Base-by-base conservation (phyloP, 169 alveolate species). In the Eimeria zaria region DNA sequence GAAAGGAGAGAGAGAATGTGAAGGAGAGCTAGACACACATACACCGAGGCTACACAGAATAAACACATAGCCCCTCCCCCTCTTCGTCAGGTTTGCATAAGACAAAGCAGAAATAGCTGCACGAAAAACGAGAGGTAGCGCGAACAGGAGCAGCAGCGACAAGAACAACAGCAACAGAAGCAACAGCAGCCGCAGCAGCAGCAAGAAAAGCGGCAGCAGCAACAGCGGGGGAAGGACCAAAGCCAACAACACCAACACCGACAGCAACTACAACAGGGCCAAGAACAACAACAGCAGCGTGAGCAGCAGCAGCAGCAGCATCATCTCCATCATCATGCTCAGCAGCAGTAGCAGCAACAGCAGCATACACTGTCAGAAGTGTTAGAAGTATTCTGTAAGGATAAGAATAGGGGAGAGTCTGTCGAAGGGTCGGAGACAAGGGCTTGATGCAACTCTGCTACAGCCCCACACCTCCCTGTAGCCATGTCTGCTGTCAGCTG, bases 341-440 rank as follows among this genome's bases (percentile, higher is more conserved):
- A 0, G 73, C 41, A 7, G 69, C 41, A 39, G n/a, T 18, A 74
- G 58, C 85, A 41, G 62, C 89, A 80, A 9, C 44, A 48, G n/a
- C 24, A 46, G 30, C 39, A 9, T 64, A 64, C 94, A 48, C 83
- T 44, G 30, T 48, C 91, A 46, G 71, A n/a, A 90, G 27, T 41
- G 62, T 55, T 51, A 22, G 74, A 69, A 39, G 62, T 7, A n/a
- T 53, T 39, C 18, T 78, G 96, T 30, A 92, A 81, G 20, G 96
- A 76, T 69, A 92, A 55, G 60, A 92, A 92, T 71, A 92, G 96
- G 27, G 92, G 96, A 16, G 92, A 78, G 2, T 76, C 76, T n/a
- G 96, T 92, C 58, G 96, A 92, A 11, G 96, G 96, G 60, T 92
- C 96, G 7, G 92, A 92, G 44, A 92, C 96, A 41, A 92, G 85